Base-by-base conservation (phyloP, 306 rosid genomes). In the Rubus idaeus region DNA sequence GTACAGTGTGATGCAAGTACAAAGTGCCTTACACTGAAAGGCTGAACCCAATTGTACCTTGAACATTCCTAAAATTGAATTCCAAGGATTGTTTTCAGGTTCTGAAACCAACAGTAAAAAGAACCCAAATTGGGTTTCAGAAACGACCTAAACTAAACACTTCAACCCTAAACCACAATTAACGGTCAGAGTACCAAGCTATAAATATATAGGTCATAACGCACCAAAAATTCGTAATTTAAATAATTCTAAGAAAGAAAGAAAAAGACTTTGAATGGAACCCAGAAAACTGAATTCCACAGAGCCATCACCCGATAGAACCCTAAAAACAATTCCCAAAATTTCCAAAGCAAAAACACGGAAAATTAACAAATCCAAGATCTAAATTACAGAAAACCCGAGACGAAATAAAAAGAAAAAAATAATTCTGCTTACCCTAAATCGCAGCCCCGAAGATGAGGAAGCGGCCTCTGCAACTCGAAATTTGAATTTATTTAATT, bases 401-500 rank as follows among this genome's bases (percentile, higher is more conserved):
- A 49, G 58, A 0, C 5, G 40, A 56, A 76, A 53, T 5, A 16
- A 26, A 50, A 26, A 37, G 0, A 2, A 47, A 46, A 8, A 30
- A 13, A 60, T n/a, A n/a, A n/a, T n/a, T 60, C 10, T 10, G 20
- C 71, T 75, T 49, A 83, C 87, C 78, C 56, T 8, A 57, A 78
- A 44, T 20, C 18, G 76, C 58, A 26, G 55, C 46, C 17, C 23
- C 3, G 80, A 37, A 45, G 58, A 82, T 52, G 30, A 20, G 41
- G 18, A 30, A 21, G 35, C 50, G 56, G 40, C 70, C 45, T 35
- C 55, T 6, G 77, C 64, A 46, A 76, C 69, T 35, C 30, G 11
- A 8, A 75, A 75, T 67, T 74, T 5, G 50, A 56, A 55, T 13
- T 62, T 21, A 1, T 4, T 21, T 13, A 14, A 46, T 10, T 51